Percentiles rank a stretch among this genome's conserved stretches.
phyloP scores from a whole-genome alignment of 2,329 filamentous ascomycete species.

The Lachnellula arida region DNA sequence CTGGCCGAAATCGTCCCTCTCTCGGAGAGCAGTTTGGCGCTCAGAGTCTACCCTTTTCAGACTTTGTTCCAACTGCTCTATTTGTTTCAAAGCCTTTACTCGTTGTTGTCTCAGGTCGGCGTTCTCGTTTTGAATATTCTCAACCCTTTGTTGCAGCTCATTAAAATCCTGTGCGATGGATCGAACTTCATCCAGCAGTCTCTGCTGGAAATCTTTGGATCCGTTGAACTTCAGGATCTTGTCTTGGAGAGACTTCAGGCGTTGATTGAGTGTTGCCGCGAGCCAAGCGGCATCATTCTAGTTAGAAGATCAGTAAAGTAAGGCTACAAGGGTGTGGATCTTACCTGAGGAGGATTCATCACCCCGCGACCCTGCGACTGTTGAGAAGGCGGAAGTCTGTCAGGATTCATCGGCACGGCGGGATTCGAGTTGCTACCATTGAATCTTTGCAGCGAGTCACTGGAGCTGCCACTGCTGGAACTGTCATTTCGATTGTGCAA shows the following conservation, averaged over 20 bases:
- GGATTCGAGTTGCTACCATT: background rate
- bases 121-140: slow-evolving; percentile 6
- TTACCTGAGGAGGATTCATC: background rate
- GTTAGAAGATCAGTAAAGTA: background rate
- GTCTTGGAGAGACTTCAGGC: background rate
- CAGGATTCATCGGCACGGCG: background rate
- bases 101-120: background rate
- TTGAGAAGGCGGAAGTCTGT: background rate
- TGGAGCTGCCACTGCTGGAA: background rate
- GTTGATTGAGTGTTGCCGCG: background rate
- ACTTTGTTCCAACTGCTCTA: background rate
- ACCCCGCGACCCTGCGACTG: background rate
- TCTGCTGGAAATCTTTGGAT: background rate
- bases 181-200: background rate
- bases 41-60: slow-evolving; percentile 6
- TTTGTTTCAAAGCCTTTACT: background rate
- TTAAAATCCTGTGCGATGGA: slow-evolving; percentile 5
- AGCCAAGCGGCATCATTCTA: background rate
- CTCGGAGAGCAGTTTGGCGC: slow-evolving; percentile 1
- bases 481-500: background rate
- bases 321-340: background rate
- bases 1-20: slow-evolving; percentile 4
- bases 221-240: slow-evolving; percentile 3
- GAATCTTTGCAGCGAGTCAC: background rate
- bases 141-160: slow-evolving; percentile 2